Conservation (phyloP, 2,329 filamentous ascomycete species). For the Hirsutella thompsonii region DNA sequence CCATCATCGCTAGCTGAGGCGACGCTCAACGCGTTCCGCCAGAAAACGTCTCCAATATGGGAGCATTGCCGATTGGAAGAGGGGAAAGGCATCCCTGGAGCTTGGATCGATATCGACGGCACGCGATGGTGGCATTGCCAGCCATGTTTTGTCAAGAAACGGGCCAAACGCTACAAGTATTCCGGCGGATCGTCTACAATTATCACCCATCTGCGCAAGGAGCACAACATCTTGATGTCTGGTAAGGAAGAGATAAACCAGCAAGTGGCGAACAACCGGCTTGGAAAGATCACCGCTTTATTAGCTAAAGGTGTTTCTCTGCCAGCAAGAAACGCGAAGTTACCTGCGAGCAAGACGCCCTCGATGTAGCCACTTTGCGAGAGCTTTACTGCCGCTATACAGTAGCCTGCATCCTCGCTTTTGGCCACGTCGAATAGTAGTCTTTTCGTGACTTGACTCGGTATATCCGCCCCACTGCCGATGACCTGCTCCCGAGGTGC, state of each 20-base stretch:
- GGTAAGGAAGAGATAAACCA: background rate
- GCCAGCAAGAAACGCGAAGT: constrained; percentile 1
- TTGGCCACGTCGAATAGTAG: background rate
- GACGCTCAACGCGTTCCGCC: too few relatives aligned
- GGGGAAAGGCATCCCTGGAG: too few relatives aligned
- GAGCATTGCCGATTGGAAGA: too few relatives aligned
- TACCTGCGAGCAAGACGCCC: background rate
- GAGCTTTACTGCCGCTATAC: constrained; percentile 2
- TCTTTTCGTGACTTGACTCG: background rate
- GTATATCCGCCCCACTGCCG: background rate
- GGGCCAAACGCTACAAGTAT: background rate
- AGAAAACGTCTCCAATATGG: too few relatives aligned
- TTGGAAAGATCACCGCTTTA: background rate
- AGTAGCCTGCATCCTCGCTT: background rate
- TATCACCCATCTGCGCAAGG: background rate
- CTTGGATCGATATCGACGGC: too few relatives aligned
- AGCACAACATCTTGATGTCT: background rate
- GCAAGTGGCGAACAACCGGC: background rate
- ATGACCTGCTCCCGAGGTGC: constrained; percentile 1
- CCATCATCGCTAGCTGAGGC: too few relatives aligned
- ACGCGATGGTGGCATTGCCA: constrained; percentile 2
- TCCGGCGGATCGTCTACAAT: constrained; percentile 1
- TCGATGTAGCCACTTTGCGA: background rate
- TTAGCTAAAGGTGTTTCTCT: background rate
- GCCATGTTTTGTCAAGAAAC: constrained; percentile 1